Evolutionary conservation across 1,284 basidiomycete species (phyloP).

Genomic region (Malassezia japonica): DNA sequence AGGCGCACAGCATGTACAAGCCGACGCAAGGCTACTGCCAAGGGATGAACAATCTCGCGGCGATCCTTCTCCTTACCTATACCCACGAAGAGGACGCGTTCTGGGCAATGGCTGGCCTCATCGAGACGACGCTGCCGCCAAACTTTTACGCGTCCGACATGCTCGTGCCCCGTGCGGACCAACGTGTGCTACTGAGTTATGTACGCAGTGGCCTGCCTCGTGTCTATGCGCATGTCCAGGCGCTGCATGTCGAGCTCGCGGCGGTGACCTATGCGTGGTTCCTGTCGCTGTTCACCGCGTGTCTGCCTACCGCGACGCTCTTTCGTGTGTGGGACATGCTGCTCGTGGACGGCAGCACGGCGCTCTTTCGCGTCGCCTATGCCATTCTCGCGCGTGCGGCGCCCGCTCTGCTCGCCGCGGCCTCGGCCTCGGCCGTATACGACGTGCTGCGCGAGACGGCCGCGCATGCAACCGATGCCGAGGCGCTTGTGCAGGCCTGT

Average conservation of each 20-base stretch:
- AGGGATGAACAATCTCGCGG: conserved; percentile 85
- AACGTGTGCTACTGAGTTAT: conserved; percentile 77
- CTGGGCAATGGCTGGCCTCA: conserved; percentile 79
- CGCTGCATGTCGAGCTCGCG: conserved; percentile 76
- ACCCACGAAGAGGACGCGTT: conserved; percentile 94
- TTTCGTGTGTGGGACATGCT: conserved; percentile 66
- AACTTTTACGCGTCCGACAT: conserved; percentile 50
- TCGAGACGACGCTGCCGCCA: conserved; percentile 51
- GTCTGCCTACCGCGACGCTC: conserved; percentile 62
- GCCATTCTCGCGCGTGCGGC: conserved; percentile 76
- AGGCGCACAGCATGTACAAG: conserved; percentile 71
- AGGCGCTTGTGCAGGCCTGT: conserved; percentile 60
- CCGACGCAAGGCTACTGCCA: conserved; percentile 50
- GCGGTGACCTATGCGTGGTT: conserved; percentile 99
- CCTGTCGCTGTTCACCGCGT: conserved; percentile 88
- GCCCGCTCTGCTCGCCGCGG: conserved; percentile 67
- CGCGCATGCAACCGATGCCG: conserved; percentile 80
- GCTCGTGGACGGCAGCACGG: conserved; percentile 81
- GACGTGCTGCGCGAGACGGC: conserved; percentile 75
- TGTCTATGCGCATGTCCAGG: conserved; percentile 63
- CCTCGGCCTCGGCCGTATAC: conserved; percentile 75
- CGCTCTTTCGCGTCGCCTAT: conserved; percentile 72
- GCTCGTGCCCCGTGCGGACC: conserved; percentile 78
- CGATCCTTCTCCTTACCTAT: conserved; percentile 80
- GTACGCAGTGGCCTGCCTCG: conserved; percentile 69